These are phyloP conservation scores for Saccharomycopsis fermentans DNA, from an alignment of 805 yeast species.

Conservation along the genomic window DNA sequence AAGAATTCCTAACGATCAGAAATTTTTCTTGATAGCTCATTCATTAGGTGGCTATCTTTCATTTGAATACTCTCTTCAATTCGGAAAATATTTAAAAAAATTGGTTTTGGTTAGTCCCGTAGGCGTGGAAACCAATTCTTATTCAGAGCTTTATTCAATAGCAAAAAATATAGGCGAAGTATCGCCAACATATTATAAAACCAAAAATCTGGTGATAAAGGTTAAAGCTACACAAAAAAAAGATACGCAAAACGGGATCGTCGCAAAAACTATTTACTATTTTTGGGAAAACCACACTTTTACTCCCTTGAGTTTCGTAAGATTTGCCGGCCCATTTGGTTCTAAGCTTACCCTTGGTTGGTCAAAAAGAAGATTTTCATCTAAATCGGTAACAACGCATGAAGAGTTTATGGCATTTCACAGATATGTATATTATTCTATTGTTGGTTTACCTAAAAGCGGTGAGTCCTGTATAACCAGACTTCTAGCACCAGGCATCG, in stretches of 20 bases:
- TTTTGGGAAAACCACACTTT: constrained; percentile 42
- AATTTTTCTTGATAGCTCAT: constrained; percentile 54
- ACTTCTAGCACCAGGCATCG: constrained; percentile 47
- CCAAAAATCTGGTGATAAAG: background rate
- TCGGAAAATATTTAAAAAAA: constrained; percentile 41
- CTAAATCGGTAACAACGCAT: constrained; percentile 20
- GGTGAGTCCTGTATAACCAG: constrained; percentile 59
- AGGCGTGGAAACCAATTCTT: constrained; percentile 53
- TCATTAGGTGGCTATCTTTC: constrained; percentile 66
- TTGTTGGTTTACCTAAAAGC: constrained; percentile 45
- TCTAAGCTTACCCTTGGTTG: constrained; percentile 42
- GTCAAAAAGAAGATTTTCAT: constrained; percentile 40
- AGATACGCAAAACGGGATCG: background rate
- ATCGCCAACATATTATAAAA: background rate
- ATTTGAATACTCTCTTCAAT: constrained; percentile 44
- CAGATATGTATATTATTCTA: constrained; percentile 40
- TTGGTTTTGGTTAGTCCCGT: constrained; percentile 59
- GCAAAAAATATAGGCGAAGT: constrained; percentile 1
- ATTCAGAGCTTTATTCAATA: constrained; percentile 9
- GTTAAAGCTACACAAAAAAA: background rate
- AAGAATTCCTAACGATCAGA: constrained; percentile 31
- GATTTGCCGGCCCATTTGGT: constrained; percentile 44
- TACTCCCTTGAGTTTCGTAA: constrained; percentile 45
- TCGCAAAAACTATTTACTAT: constrained; percentile 3
- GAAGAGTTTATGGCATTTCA: constrained; percentile 34